These are phyloP conservation scores for Alternaria brassicae DNA, from an alignment of 2,329 filamentous ascomycete genomes.

Conservation along the genomic window DNA sequence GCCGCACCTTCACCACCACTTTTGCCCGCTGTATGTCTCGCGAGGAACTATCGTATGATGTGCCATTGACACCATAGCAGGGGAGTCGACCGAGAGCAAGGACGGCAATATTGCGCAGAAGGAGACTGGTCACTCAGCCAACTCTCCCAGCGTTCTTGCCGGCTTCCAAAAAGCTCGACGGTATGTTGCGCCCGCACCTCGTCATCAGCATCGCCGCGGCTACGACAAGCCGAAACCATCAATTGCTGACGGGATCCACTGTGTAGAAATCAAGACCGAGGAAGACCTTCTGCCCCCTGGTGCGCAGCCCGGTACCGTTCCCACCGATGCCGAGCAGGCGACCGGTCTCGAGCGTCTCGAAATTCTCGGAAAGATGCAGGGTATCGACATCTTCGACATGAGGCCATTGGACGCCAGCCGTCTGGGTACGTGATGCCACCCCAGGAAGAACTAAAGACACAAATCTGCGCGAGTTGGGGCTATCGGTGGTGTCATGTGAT, in stretches of 20 bases:
- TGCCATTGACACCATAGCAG: conserved; percentile 42
- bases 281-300: conserved; percentile 88
- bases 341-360: conserved; percentile 98
- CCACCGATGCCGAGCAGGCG: conserved; percentile 92
- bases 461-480: neutral
- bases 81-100: conserved; percentile 25
- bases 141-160: conserved; percentile 33
- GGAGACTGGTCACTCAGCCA: conserved; percentile 41
- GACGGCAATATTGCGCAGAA: conserved; percentile 47
- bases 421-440: conserved; percentile 65
- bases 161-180: conserved; percentile 56
- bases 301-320: conserved; percentile 80
- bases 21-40: conserved; percentile 56
- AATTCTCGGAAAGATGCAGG: conserved; percentile 99
- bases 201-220: conserved; percentile 7
- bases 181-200: conserved; percentile 43
- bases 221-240: conserved; percentile 11
- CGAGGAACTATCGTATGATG: conserved; percentile 41
- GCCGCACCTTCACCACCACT: conserved; percentile 57
- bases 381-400: conserved; percentile 98
- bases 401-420: conserved; percentile 90
- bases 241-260: conserved; percentile 37
- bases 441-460: neutral
- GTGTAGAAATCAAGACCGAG: conserved; percentile 78
- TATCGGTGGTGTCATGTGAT: conserved; percentile 12